Evolutionary conservation across 2,329 filamentous ascomycete genomes (phyloP), one percentile per base, ranked within the genome.

Genomic region (Huntiella abstrusa): DNA sequence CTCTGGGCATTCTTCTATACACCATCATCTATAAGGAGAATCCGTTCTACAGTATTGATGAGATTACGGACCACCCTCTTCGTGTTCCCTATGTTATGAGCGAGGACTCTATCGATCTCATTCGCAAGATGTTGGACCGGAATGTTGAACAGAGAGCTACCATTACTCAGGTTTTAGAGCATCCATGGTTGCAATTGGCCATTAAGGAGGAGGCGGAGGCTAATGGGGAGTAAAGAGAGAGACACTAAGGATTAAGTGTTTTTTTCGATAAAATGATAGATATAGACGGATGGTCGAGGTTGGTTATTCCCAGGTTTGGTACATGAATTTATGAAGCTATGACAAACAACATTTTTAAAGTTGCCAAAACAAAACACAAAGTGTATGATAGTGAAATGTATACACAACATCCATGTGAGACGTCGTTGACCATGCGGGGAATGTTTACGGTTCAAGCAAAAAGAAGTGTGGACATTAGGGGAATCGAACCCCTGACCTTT

Each of bases 21-120:
- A 98, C 91, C 22, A 95, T 98, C 57, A 82, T 96, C 57, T 98
- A 98, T 71, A 98, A 96, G 65, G 91, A 98, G 64, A 98, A 98
- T 58, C 88, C 91, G 1, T 98, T 95, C 62, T 96, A 96, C 70
- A 92, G 83, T 62, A 91, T 96, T 56, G 91, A 98, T 61, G 91
- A 98, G 67, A 98, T 98, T 57, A 92, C 96, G 75, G 91, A 98
- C 60, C 87, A 88, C 57, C 88, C 95, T 55, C 68, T 98, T 49
- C 76, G 91, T 41, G 80, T 98, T 22, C 91, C 91, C 0, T 95
- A 83, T 59, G 73, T 81, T 33, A 77, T 88, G 65, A 86, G 84
- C 60, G 86, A 95, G 53, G 81, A 87, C 53, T 94, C 86, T 60
- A 92, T 98, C 53, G 81, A 95, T 55, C 69, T 98, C 45, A 82